Conservation (phyloP, 1,284 basidiomycete species). For the Vanrija humicola region DNA sequence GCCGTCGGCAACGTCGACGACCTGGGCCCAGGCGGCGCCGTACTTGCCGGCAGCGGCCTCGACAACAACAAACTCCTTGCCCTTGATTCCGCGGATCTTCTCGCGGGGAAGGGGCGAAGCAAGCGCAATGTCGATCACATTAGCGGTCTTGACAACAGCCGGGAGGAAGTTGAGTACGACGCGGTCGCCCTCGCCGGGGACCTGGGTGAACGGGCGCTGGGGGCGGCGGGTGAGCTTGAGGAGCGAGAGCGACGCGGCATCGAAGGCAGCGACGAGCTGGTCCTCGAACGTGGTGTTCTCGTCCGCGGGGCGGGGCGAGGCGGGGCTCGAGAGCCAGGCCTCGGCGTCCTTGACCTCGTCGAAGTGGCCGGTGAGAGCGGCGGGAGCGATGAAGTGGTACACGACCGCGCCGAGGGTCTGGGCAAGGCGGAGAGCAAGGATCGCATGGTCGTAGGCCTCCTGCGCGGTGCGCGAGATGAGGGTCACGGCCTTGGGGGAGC, state of each 20-base stretch:
- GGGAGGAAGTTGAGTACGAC: constrained; percentile 69
- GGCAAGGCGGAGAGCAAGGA: constrained; percentile 67
- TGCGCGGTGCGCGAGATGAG: constrained; percentile 62
- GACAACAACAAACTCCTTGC: constrained; percentile 72
- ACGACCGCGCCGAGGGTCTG: constrained; percentile 61
- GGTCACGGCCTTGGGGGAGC: constrained; percentile 50
- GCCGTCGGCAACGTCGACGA: constrained; percentile 41
- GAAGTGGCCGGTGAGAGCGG: constrained; percentile 38
- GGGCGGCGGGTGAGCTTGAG: constrained; percentile 61
- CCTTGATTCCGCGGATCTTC: constrained; percentile 62
- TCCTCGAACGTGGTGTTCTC: constrained; percentile 17
- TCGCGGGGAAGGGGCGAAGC: constrained; percentile 64
- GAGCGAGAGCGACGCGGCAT: constrained; percentile 62
- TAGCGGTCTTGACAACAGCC: constrained; percentile 50
- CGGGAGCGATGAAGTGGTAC: constrained; percentile 70
- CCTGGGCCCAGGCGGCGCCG: constrained; percentile 58
- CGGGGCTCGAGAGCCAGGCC: constrained; percentile 53
- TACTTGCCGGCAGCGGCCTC: constrained; percentile 81
- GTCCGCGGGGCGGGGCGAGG: not conserved
- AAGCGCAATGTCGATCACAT: constrained; percentile 65
- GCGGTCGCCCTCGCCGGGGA: constrained; percentile 57
- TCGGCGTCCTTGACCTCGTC: constrained; percentile 51
- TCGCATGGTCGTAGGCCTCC: constrained; percentile 67
- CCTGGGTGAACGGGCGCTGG: constrained; percentile 53
- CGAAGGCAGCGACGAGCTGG: constrained; percentile 57